phyloP scores from a whole-genome alignment of 768 basidiomycete species.

The Auricularia cornea region DNA sequence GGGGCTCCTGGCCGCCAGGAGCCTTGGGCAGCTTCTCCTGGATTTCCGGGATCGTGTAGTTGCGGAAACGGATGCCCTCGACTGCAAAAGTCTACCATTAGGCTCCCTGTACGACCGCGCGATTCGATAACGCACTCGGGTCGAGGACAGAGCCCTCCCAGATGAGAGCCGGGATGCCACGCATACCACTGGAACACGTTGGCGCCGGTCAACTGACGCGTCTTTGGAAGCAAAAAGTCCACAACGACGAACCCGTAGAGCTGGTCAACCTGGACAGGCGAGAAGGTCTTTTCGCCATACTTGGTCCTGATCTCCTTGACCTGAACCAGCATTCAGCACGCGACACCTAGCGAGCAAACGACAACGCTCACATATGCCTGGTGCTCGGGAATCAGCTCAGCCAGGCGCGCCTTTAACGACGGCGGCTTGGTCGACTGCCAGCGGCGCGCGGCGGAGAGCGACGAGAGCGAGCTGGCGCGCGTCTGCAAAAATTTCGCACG shows the following conservation, averaged over 20 bases:
- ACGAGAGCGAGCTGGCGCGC: neutral
- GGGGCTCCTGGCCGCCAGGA: slow-evolving; percentile 77
- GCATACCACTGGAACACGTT: slow-evolving; percentile 56
- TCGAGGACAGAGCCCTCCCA: slow-evolving; percentile 99
- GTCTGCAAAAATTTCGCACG: slow-evolving; percentile 1
- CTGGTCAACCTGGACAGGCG: slow-evolving; percentile 84
- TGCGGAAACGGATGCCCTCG: slow-evolving; percentile 98
- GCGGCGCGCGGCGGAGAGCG: neutral
- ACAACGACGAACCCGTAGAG: slow-evolving; percentile 61
- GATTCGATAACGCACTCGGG: slow-evolving; percentile 45
- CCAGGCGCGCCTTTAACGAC: slow-evolving; percentile 85
- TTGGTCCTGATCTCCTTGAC: slow-evolving; percentile 76
- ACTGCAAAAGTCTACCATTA: slow-evolving; percentile 34
- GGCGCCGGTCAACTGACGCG: slow-evolving; percentile 7
- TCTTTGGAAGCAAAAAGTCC: neutral
- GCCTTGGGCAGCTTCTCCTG: slow-evolving; percentile 84
- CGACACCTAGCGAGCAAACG: neutral
- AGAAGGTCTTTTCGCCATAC: slow-evolving; percentile 90
- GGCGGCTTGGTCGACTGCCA: slow-evolving; percentile 42
- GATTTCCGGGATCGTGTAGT: slow-evolving; percentile 88
- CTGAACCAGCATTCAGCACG: slow-evolving; percentile 27
- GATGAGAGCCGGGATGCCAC: slow-evolving; percentile 85
- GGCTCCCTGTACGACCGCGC: neutral
- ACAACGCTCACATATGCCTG: slow-evolving; percentile 51
- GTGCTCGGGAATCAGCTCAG: slow-evolving; percentile 87